Base-by-base conservation (phyloP, 441 rosid species). In the California macrophylla region DNA sequence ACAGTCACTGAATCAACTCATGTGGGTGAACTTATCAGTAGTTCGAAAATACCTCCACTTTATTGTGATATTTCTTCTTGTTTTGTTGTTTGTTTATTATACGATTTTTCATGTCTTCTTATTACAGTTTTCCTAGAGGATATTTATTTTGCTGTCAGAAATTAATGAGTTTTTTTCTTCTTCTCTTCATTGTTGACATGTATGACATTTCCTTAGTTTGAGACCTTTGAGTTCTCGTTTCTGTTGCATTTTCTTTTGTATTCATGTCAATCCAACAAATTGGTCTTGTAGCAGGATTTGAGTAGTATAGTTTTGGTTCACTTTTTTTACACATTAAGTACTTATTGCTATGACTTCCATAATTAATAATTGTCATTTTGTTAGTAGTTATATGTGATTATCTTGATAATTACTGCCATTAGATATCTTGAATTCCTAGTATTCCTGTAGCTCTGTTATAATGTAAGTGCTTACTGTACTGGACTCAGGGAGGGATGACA, bases 1-100 rank as follows among this genome's bases (percentile, higher is more conserved):
- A 78, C 85, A 13, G 75, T 89, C 71, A 79, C 92, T 42, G 99
- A 89, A 78, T 77, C 85, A 77, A 78, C 84, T 78, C 94, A 85
- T 73, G 88, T 71, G 70, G 87, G 92, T 69, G 87, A 83, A 76
- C 80, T 71, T 68, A 79, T 82, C 56, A 66, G 74, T 76, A 76
- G 84, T 74, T 76, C 83, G 38, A 86, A 84, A 70, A 38, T 75
- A 73, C 63, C 72, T 34, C 64, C 77, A 60, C 87, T 86, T 79
- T 30, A 86, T 78, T 72, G 50, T 70, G 52, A 36, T 66, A 23
- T 54, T 68, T 20, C 64, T 54, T 54, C 61, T 54, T 54, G 61
- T 24, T 60, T 58, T 10, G n/a, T 60, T 25, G 32, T 60, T 25
- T 60, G 4, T 1, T 13, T 61, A 15, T 25, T 3, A 61, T 13